phyloP scores from a whole-genome alignment of 2,329 filamentous ascomycete genomes.

The Phialophora verrucosa region DNA sequence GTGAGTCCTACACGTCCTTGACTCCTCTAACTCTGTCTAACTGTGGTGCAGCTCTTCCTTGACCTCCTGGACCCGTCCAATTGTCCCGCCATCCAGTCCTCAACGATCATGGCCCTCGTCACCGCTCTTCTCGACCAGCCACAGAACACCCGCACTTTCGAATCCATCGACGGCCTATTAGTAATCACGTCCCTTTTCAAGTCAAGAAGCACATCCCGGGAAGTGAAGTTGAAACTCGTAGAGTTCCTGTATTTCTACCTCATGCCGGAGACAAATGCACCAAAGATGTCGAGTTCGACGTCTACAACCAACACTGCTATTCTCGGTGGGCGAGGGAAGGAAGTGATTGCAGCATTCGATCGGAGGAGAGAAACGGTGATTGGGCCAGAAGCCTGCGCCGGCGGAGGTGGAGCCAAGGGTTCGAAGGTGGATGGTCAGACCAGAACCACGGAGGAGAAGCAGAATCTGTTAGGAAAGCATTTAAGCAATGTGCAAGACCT shows the following conservation, averaged over 20 bases:
- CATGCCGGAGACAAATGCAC: constrained; percentile 78
- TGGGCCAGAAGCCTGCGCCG: constrained; percentile 28
- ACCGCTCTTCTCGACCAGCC: constrained; percentile 86
- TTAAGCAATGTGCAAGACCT: constrained; percentile 83
- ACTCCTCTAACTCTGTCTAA: not conserved
- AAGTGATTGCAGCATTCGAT: constrained; percentile 64
- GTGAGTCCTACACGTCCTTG: constrained; percentile 50
- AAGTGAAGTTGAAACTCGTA: constrained; percentile 93
- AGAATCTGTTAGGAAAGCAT: constrained; percentile 75
- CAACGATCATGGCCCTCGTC: constrained; percentile 87
- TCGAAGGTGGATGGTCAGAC: constrained; percentile 46
- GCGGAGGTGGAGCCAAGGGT: not conserved
- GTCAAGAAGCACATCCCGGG: constrained; percentile 78
- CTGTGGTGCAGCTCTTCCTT: constrained; percentile 69
- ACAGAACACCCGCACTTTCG: constrained; percentile 87
- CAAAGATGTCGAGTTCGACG: constrained; percentile 46
- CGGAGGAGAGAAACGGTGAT: constrained; percentile 42
- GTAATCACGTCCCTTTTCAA: constrained; percentile 94
- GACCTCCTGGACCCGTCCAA: constrained; percentile 93
- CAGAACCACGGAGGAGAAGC: constrained; percentile 80
- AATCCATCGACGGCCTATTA: constrained; percentile 86
- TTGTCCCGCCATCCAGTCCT: constrained; percentile 87
- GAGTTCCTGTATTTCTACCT: constrained; percentile 99
- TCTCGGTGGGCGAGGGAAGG: constrained; percentile 68
- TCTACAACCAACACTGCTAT: constrained; percentile 48